Evolutionary conservation across 2,329 filamentous ascomycete genomes (phyloP).

Genomic region (Aureobasidium sp.): DNA sequence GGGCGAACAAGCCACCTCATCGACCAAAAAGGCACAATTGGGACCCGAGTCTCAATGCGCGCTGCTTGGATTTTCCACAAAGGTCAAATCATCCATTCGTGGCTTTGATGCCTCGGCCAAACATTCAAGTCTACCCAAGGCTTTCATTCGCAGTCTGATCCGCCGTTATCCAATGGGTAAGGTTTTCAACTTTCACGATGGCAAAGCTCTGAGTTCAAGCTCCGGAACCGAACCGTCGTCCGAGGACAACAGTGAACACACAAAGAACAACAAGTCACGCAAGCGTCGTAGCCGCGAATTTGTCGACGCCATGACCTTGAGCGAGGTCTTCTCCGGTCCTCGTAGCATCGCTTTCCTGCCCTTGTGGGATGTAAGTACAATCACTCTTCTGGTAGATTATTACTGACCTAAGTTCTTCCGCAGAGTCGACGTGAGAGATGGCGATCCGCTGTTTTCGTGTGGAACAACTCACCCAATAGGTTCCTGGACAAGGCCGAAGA

Average conservation of each 20-base stretch:
- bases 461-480: conserved; percentile 35
- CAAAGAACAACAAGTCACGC: not conserved
- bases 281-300: conserved; percentile 12
- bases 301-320: conserved; percentile 8
- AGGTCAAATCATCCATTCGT: conserved; percentile 16
- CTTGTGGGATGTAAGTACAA: conserved; percentile 36
- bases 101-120: conserved; percentile 17
- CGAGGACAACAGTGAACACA: not conserved
- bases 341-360: conserved; percentile 46
- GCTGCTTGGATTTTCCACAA: conserved; percentile 18
- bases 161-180: conserved; percentile 23
- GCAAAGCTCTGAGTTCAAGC: conserved; percentile 21
- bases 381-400: not conserved
- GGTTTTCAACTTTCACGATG: conserved; percentile 24
- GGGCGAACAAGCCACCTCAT: not conserved
- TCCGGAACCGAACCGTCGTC: conserved; percentile 16
- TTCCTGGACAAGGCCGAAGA: conserved; percentile 31
- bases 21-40: not conserved
- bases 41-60: conserved; percentile 5
- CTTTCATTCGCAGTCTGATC: conserved; percentile 19
- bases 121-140: conserved; percentile 14
- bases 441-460: conserved; percentile 27
- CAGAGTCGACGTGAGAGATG: conserved; percentile 11
- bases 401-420: too few species aligned
- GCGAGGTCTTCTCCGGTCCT: conserved; percentile 31